Evolutionary conservation across 306 rosid species (phyloP).

Genomic region (Inga laurina): DNA sequence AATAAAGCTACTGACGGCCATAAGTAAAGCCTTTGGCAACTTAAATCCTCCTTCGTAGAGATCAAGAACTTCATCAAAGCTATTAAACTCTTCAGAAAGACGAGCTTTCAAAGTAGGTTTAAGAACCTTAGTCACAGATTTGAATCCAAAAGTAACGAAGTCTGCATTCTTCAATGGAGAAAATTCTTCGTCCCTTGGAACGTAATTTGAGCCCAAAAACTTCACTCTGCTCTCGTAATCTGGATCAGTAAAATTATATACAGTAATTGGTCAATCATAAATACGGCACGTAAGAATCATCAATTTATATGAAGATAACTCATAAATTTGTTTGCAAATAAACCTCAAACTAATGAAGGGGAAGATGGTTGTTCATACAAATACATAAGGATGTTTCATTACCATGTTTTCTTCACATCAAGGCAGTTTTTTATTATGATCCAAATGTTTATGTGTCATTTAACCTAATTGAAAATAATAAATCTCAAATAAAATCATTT

Average conservation of each 20-base stretch:
- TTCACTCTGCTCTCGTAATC: slow-evolving; percentile 38
- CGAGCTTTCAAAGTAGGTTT: slow-evolving; percentile 42
- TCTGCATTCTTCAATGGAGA: slow-evolving; percentile 55
- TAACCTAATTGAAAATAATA: too few species aligned
- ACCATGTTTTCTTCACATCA: too few species aligned
- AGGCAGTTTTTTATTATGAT: not conserved
- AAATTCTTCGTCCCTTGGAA: slow-evolving; percentile 29
- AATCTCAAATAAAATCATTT: not conserved
- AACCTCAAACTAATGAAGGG: not conserved
- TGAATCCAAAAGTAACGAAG: slow-evolving; percentile 51
- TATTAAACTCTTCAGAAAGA: slow-evolving; percentile 40
- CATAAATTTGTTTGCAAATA: not conserved
- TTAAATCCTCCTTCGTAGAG: not conserved
- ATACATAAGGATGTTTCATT: too few species aligned
- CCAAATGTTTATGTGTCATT: too few species aligned
- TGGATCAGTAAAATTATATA: slow-evolving; percentile 34
- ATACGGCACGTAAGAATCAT: too few species aligned
- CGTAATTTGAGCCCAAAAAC: slow-evolving; percentile 39
- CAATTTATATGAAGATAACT: not conserved
- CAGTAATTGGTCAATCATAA: not conserved
- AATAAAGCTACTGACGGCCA: not conserved
- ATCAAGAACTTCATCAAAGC: slow-evolving; percentile 44
- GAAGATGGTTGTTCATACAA: not conserved
- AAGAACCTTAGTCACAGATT: slow-evolving; percentile 45
- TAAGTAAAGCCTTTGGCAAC: not conserved